Evolutionary conservation across 495 filamentous ascomycete genomes (phyloP), one percentile per base, ranked within the genome.

Genomic region (Echria macrotheca): DNA sequence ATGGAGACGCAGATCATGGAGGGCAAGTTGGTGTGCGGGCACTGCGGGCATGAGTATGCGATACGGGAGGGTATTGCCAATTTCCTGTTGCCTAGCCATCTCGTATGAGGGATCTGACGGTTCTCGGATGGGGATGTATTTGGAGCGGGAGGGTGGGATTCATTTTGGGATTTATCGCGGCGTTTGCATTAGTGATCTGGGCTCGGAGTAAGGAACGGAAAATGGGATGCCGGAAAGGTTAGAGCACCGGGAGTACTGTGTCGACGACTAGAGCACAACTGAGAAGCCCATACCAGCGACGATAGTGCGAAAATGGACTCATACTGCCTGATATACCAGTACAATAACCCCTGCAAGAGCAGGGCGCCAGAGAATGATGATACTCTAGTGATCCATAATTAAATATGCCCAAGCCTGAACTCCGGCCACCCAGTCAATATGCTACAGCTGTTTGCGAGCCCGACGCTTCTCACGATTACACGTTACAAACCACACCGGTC

Each of bases 11-110:
- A 87, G 56, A 84, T 97, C 15, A 74, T 74, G 42, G 85, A 89
- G 66, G 93, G 93, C 5, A 91, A 85, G 63, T 73, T 99, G 49
- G 82, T 90, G 19, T 99, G 93, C 63, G 90, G 82, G 40, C 86
- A 85, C 63, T 97, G 93, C 69, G 86, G 86, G 48, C 89, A 97
- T 65, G 84, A 91, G 68, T 97, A 97, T 67, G 79, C 80, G 58
- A 83, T 99, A 33, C 86, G 87, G 61, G 89, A 97, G 68, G 94
- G 93, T 18, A 95, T 97, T 58, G 87, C 89, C 37, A 97, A 97
- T 65, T 98, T 98, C 61, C 71, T 98, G 55, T 70, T 98, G 62
- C 93, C 93, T 14, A 91, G 84, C 59, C 93, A 97, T 72, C 68
- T 97, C 59, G 93, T 89, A 44, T 79, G 63, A 69, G 17, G 17